Evolutionary conservation across 768 basidiomycete genomes (phyloP).

Genomic region (Leccinum incarnatum): DNA sequence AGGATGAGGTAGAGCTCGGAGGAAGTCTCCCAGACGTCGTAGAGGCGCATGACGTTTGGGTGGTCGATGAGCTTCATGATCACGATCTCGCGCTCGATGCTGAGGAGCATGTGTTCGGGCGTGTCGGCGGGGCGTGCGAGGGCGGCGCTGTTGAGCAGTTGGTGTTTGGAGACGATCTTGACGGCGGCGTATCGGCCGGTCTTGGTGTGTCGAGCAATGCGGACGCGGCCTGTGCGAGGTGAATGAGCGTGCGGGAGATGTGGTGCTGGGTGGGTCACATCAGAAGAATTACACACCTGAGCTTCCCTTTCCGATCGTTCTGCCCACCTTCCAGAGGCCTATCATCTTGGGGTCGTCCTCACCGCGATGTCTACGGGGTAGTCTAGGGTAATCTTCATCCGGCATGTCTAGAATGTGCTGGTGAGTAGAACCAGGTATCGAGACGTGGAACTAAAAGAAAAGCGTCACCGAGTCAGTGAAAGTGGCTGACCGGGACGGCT

Average conservation of each 20-base stretch:
- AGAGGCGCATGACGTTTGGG: constrained; percentile 90
- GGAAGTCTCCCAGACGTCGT: constrained; percentile 96
- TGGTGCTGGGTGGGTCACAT: not conserved
- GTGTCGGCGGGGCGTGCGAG: constrained; percentile 57
- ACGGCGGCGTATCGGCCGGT: constrained; percentile 89
- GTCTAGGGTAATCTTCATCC: constrained; percentile 29
- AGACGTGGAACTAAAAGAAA: not conserved
- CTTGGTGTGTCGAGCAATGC: constrained; percentile 83
- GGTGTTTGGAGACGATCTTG: constrained; percentile 86
- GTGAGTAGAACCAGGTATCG: not conserved
- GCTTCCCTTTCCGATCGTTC: constrained; percentile 78
- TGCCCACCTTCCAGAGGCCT: constrained; percentile 80
- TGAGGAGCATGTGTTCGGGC: constrained; percentile 72
- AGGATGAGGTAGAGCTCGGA: constrained; percentile 87
- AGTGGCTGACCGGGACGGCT: constrained; percentile 25
- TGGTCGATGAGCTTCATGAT: constrained; percentile 98
- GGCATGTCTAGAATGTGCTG: constrained; percentile 26
- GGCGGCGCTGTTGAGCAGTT: constrained; percentile 61
- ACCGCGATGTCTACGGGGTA: constrained; percentile 28
- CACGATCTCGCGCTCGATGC: constrained; percentile 91
- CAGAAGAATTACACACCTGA: constrained; percentile 50
- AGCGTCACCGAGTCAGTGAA: not conserved
- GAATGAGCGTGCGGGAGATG: not conserved
- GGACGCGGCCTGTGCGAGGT: constrained; percentile 68
- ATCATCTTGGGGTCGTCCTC: constrained; percentile 61